Evolutionary conservation across 2,329 filamentous ascomycete genomes (phyloP).

Genomic region (Exophiala xenobiotica): DNA sequence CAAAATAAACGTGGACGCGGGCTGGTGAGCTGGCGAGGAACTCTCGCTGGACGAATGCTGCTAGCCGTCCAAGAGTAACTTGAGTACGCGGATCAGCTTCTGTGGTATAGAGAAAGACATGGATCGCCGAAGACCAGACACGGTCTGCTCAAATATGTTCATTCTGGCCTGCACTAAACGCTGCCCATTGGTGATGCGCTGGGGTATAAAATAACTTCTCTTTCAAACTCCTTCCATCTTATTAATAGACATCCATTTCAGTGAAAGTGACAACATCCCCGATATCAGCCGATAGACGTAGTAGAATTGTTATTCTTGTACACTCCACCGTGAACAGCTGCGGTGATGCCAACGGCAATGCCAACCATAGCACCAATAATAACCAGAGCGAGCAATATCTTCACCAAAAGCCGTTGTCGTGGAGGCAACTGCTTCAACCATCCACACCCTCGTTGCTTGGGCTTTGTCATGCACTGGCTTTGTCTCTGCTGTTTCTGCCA

Average conservation of each 20-base stretch:
- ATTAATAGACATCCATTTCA: neutral
- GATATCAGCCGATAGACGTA: conserved; percentile 30
- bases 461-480: conserved; percentile 35
- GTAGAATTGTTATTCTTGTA: conserved; percentile 41
- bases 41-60: too few species aligned
- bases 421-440: conserved; percentile 38
- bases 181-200: neutral
- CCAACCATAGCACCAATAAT: conserved; percentile 45
- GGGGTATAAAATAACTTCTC: neutral
- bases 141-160: neutral
- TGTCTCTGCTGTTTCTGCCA: conserved; percentile 32
- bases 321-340: conserved; percentile 45
- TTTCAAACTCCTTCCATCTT: neutral
- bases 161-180: neutral
- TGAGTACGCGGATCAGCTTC: too few species aligned
- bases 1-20: neutral
- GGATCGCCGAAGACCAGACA: too few species aligned
- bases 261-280: neutral
- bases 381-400: conserved; percentile 42
- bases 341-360: conserved; percentile 46
- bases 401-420: conserved; percentile 41
- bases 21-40: too few species aligned
- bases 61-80: too few species aligned
- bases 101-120: too few species aligned
- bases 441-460: conserved; percentile 36